Conservation (phyloP, 2,329 filamentous ascomycete species). For the Aspergillus sp. region DNA sequence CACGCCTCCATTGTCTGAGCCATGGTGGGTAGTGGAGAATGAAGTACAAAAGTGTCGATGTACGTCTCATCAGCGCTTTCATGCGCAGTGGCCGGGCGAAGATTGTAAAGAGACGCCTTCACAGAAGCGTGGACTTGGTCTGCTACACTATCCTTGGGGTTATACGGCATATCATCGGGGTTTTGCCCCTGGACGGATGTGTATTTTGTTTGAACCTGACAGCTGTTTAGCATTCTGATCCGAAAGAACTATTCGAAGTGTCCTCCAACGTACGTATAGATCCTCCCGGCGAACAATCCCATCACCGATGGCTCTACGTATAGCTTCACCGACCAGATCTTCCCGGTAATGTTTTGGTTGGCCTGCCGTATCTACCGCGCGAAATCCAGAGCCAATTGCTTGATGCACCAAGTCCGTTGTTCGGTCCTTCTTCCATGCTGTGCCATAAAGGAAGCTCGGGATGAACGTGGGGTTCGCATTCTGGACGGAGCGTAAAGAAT, state of each 20-base stretch:
- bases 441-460: constrained; percentile 68
- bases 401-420: constrained; percentile 67
- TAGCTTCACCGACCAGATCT: constrained; percentile 65
- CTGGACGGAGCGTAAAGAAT: constrained; percentile 27
- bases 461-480: constrained; percentile 28
- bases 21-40: constrained; percentile 55
- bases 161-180: constrained; percentile 61
- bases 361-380: constrained; percentile 73
- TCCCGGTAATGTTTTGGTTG: constrained; percentile 80
- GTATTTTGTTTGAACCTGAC: constrained; percentile 79
- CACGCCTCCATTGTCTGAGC: constrained; percentile 63
- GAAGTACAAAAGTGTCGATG: constrained; percentile 60
- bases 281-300: constrained; percentile 60
- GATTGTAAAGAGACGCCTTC: constrained; percentile 64
- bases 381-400: constrained; percentile 69
- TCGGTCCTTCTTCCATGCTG: constrained; percentile 77
- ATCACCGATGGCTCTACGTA: constrained; percentile 61
- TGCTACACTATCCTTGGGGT: constrained; percentile 56
- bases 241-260: background rate
- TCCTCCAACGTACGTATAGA: constrained; percentile 56
- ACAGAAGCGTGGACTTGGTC: constrained; percentile 69
- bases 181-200: constrained; percentile 66
- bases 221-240: background rate
- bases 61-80: constrained; percentile 46
- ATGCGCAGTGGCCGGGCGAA: constrained; percentile 40